Evolutionary conservation across 1,284 basidiomycete species (phyloP), one percentile per base, ranked within the genome.

Genomic region (Trichosporon asahii): DNA sequence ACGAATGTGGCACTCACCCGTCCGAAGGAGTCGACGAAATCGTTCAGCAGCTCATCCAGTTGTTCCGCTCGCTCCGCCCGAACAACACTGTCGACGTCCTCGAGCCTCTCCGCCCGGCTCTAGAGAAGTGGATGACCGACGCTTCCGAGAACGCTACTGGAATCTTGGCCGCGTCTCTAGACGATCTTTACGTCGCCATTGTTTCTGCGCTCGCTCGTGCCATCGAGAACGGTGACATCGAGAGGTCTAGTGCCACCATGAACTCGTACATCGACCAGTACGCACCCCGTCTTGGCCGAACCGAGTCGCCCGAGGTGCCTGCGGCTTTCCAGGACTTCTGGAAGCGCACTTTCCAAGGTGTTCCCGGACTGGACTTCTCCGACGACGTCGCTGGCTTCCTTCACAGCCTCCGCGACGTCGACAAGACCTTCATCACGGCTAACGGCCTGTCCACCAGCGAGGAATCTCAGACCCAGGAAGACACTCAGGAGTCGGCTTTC

Each of bases 311-410:
- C 0, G 70, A 55, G 0, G 80, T 81, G 1, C 76, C 75, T 0
- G 23, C 68, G 2, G 74, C 79, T 0, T 82, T 83, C 75, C 73
- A 76, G 66, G 66, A 67, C 11, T 78, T 84, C 72, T 84, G 80
- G 80, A 63, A 66, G 18, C 66, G 65, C 3, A 74, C 73, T 2
- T 83, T 83, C 72, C 69, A 67, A 27, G 60, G 31, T 5, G 69
- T 76, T 18, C 44, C 68, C 1, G 71, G 67, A 4, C 71, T 77
- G 18, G 71, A 76, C 5, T 76, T 76, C 55, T 76, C 79, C 8
- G 75, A 77, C 46, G 73, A 77, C 14, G 75, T 80, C 12, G 72
- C 72, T 7, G 71, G 60, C 15, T 82, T 82, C 75, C 68, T 82
- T 9, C 40, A 68, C 31, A 76, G 79, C 25, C 67, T 82, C 23